Percentiles rank a stretch among this genome's conserved stretches.
Evolutionary conservation across 768 basidiomycete species (phyloP).

Genomic region (Tricholoma bakamatsutake): DNA sequence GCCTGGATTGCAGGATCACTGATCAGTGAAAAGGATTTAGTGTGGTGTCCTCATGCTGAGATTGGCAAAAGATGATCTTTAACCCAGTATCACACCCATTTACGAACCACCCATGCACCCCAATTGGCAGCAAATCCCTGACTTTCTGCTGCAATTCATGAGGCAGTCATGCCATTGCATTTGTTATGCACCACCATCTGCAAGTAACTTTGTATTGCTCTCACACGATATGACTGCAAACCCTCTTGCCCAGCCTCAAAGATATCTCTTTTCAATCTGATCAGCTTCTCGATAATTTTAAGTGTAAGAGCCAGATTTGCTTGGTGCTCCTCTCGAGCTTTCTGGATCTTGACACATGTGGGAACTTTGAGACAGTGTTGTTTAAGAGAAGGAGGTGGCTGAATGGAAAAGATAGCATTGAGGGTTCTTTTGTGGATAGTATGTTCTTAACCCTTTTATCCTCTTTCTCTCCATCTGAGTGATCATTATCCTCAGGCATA

Average conservation of each 20-base stretch:
- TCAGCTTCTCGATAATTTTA: slow-evolving; percentile 19
- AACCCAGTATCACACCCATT: slow-evolving; percentile 22
- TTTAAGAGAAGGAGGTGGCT: slow-evolving; percentile 16
- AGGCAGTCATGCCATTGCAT: too few species aligned
- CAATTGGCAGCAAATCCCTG: slow-evolving; percentile 26
- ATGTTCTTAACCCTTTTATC: background rate
- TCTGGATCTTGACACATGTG: background rate
- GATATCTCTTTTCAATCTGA: slow-evolving; percentile 16
- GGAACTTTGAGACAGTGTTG: slow-evolving; percentile 17
- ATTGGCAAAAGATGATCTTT: slow-evolving; percentile 15
- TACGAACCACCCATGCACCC: slow-evolving; percentile 19
- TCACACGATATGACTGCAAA: slow-evolving; percentile 21
- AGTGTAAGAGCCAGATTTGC: slow-evolving; percentile 8
- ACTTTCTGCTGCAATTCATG: slow-evolving; percentile 22
- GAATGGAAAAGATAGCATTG: background rate
- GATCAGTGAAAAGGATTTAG: too few species aligned
- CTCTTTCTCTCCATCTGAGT: background rate
- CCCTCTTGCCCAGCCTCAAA: slow-evolving; percentile 22
- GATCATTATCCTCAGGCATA: background rate
- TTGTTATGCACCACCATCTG: slow-evolving; percentile 25
- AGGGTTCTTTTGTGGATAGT: background rate
- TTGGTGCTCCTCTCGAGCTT: slow-evolving; percentile 3
- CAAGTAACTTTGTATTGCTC: slow-evolving; percentile 23
- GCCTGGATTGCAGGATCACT: too few species aligned
- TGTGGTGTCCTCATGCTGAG: slow-evolving; percentile 21